Evolutionary conservation across 371 early-diverging fungal species (phyloP).

Genomic region (Paraphysoderma sedebokerense): DNA sequence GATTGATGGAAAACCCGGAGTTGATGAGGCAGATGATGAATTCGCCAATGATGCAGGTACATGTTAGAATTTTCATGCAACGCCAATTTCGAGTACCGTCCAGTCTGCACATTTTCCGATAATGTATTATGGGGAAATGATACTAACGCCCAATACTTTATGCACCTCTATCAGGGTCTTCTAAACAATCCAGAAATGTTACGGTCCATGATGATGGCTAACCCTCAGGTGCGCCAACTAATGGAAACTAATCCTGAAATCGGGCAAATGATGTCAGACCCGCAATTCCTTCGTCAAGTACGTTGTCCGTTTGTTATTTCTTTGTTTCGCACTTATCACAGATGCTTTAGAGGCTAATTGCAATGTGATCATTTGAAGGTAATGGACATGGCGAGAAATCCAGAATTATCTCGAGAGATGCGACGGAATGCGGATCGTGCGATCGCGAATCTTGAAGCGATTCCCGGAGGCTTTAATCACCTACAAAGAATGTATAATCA

Average conservation of each 20-base stretch:
- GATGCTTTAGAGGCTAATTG: too few relatives aligned
- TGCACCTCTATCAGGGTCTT: too few relatives aligned
- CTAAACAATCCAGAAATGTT: constrained; percentile 39
- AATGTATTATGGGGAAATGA: too few relatives aligned
- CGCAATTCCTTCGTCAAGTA: constrained; percentile 51
- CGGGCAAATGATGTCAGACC: constrained; percentile 56
- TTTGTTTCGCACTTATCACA: neutral
- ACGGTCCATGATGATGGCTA: constrained; percentile 48
- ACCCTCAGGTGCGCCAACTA: constrained; percentile 43
- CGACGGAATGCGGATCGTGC: constrained; percentile 71
- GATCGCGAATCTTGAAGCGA: constrained; percentile 62
- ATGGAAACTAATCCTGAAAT: constrained; percentile 63
- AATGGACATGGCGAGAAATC: constrained; percentile 33
- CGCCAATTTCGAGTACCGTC: too few relatives aligned
- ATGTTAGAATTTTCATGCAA: too few relatives aligned
- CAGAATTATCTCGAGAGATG: constrained; percentile 61
- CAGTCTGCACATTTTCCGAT: too few relatives aligned
- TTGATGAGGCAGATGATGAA: too few relatives aligned
- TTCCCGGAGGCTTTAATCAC: constrained; percentile 74
- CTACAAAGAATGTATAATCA: constrained; percentile 57
- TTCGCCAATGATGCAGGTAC: too few relatives aligned
- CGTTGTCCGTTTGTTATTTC: constrained; percentile 12
- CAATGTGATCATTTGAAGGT: constrained; percentile 2
- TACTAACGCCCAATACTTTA: too few relatives aligned
- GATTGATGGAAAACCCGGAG: too few relatives aligned